Conservation (phyloP, 164 flowering plant genomes). For the Aristolochia californica region DNA sequence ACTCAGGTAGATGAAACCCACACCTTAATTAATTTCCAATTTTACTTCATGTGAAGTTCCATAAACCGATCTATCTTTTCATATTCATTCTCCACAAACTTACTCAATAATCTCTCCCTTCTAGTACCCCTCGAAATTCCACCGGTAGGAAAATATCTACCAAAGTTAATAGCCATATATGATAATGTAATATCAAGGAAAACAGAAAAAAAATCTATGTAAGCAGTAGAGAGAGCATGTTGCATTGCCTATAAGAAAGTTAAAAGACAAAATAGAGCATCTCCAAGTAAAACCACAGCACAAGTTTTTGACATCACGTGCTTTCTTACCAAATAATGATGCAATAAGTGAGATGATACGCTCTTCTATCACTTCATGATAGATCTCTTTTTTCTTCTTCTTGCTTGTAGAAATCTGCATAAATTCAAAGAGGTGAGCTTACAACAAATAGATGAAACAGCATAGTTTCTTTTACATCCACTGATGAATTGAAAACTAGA, state of each 20-base stretch:
- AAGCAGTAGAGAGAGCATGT: no score
- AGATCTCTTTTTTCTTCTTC: conserved; percentile 77
- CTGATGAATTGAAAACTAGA: no score
- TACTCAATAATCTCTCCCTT: conserved; percentile 84
- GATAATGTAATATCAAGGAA: no score
- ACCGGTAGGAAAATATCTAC: conserved; percentile 25
- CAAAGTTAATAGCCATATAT: not conserved
- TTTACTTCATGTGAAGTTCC: conserved; percentile 86
- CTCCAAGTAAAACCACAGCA: no score
- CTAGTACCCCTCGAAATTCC: conserved; percentile 85
- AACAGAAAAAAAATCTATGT: not conserved
- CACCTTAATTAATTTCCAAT: conserved; percentile 6
- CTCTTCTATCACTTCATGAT: conserved; percentile 90
- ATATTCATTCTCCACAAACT: conserved; percentile 88
- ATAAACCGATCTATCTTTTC: conserved; percentile 96
- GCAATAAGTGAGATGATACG: conserved; percentile 80
- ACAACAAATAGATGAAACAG: no score
- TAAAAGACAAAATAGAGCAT: not conserved
- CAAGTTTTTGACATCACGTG: conserved; percentile 21
- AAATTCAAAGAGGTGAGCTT: not conserved
- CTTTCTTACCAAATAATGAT: conserved; percentile 91
- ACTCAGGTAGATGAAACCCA: not conserved
- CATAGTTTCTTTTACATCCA: no score
- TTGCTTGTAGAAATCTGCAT: conserved; percentile 70
- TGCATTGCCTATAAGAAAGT: no score